phyloP scores from a whole-genome alignment of 306 rosid species.

The Medicago arabica region DNA sequence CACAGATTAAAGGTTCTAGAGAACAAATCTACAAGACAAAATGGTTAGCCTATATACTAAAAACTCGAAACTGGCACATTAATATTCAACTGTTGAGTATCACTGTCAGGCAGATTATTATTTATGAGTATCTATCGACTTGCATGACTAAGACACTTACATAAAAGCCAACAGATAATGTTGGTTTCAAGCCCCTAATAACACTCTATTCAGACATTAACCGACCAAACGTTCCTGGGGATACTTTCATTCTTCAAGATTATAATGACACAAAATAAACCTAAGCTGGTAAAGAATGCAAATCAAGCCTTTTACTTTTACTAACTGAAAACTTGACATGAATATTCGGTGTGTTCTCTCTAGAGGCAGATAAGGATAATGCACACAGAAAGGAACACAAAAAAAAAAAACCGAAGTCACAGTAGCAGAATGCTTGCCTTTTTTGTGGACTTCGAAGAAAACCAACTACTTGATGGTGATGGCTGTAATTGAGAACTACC shows the following conservation, averaged over 20 bases:
- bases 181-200: slow-evolving; percentile 22
- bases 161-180: slow-evolving; percentile 16
- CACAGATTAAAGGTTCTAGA: slow-evolving; percentile 3
- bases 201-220: slow-evolving; percentile 16
- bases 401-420: background rate
- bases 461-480: slow-evolving; percentile 73
- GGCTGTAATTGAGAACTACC: slow-evolving; percentile 58
- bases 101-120: background rate
- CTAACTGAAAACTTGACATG: slow-evolving; percentile 28
- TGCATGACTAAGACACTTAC: background rate
- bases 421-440: slow-evolving; percentile 50
- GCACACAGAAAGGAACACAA: background rate
- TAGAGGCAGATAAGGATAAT: slow-evolving; percentile 31
- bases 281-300: slow-evolving; percentile 14
- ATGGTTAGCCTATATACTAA: slow-evolving; percentile 5
- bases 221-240: slow-evolving; percentile 1
- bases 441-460: slow-evolving; percentile 77
- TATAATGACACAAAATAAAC: slow-evolving; percentile 18
- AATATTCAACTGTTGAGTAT: slow-evolving; percentile 1
- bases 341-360: slow-evolving; percentile 29
- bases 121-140: background rate
- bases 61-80: slow-evolving; percentile 15
- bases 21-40: slow-evolving; percentile 8
- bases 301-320: slow-evolving; percentile 15
- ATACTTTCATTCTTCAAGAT: slow-evolving; percentile 20